phyloP scores from a whole-genome alignment of 352 stramenopile species.

The Phytophthora macrochlamydospora region DNA sequence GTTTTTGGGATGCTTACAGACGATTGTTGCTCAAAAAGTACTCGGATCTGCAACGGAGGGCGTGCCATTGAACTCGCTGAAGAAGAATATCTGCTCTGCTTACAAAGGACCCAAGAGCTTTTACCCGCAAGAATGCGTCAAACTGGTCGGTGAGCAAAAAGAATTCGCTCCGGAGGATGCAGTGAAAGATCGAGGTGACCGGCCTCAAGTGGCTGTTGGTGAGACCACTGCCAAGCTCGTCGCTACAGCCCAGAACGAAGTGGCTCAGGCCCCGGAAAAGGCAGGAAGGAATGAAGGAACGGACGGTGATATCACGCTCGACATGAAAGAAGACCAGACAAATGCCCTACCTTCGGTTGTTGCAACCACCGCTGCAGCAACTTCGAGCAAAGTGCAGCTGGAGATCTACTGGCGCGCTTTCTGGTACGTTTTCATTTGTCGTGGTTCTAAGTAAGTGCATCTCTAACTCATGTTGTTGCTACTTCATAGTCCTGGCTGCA shows the following conservation, averaged over 20 bases:
- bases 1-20: constrained; percentile 38
- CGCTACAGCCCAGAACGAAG: constrained; percentile 8
- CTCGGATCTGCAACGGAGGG: constrained; percentile 61
- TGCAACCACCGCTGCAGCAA: constrained; percentile 3
- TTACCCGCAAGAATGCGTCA: constrained; percentile 62
- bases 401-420: constrained; percentile 84
- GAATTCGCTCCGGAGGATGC: constrained; percentile 48
- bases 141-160: constrained; percentile 61
- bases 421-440: constrained; percentile 48
- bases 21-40: constrained; percentile 60
- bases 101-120: constrained; percentile 73
- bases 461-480: not conserved
- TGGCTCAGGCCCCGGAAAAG: constrained; percentile 16
- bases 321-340: constrained; percentile 47
- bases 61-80: constrained; percentile 64
- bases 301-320: constrained; percentile 34
- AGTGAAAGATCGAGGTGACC: constrained; percentile 13
- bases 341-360: constrained; percentile 11
- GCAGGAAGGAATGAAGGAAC: constrained; percentile 22
- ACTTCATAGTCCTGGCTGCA: constrained; percentile 60
- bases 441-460: not conserved
- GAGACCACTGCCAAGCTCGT: constrained; percentile 1
- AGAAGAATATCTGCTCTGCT: constrained; percentile 58
- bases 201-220: constrained; percentile 23
- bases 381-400: constrained; percentile 59